Percentiles rank a stretch among this genome's conserved stretches.
phyloP scores from a whole-genome alignment of 2,329 filamentous ascomycete genomes.

The Pseudogymnoascus sp. region DNA sequence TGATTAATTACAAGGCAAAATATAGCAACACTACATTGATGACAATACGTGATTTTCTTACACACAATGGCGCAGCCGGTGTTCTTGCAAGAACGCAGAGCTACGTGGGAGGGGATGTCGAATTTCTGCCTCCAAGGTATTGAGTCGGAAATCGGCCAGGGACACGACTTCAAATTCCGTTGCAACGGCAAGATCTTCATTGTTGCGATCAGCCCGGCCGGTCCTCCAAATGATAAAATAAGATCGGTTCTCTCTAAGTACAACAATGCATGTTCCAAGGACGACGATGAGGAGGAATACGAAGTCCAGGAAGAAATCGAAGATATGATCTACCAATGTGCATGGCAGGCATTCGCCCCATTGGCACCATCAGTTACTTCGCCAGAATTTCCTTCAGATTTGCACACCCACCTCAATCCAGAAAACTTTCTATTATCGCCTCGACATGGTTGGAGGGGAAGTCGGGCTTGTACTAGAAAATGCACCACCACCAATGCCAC shows the following conservation, averaged over 20 bases:
- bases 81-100: neutral
- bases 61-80: neutral
- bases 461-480: slow-evolving; percentile 3
- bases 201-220: neutral
- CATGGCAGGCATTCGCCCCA: neutral
- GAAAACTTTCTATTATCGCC: slow-evolving; percentile 10
- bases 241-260: neutral
- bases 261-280: neutral
- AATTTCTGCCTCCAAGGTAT: neutral
- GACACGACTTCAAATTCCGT: neutral
- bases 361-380: neutral
- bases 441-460: slow-evolving; percentile 9
- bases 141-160: neutral
- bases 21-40: neutral
- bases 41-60: neutral
- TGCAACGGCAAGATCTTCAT: slow-evolving; percentile 3
- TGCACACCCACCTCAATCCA: neutral
- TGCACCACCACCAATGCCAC: neutral
- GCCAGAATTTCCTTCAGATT: neutral
- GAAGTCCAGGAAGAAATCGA: slow-evolving; percentile 13
- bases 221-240: neutral
- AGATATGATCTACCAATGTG: slow-evolving; percentile 10
- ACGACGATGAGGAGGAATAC: slow-evolving; percentile 5
- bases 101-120: neutral
- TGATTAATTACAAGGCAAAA: neutral